Percentiles rank a stretch among this genome's conserved stretches.
phyloP scores from a whole-genome alignment of 495 filamentous ascomycete species.

The Rostrohypoxylon terebratum region DNA sequence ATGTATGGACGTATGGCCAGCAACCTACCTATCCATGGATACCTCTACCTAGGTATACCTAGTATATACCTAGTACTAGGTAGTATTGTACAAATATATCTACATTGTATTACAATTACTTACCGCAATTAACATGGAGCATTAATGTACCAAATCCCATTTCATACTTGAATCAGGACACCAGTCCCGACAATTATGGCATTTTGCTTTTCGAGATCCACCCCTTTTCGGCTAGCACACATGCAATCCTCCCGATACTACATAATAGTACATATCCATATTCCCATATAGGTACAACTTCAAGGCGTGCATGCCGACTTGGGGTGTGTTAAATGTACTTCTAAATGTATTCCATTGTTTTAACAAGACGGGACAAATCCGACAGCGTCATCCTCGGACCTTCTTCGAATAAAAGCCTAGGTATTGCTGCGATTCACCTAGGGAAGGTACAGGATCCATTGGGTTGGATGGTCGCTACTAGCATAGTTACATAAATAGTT shows the following conservation, averaged over 20 bases:
- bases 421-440: not conserved
- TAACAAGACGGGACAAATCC: conserved; percentile 17
- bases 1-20: too few relatives aligned
- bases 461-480: not conserved
- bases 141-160: conserved; percentile 3
- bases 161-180: not conserved
- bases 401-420: conserved; percentile 25
- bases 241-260: conserved; percentile 28
- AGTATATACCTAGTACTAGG: not conserved
- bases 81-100: not conserved
- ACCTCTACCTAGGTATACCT: too few relatives aligned
- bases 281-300: not conserved
- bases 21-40: too few relatives aligned
- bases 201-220: conserved; percentile 29
- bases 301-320: not conserved
- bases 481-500: not conserved
- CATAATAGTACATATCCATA: conserved; percentile 10
- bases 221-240: conserved; percentile 25
- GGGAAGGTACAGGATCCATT: not conserved
- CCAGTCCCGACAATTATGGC: not conserved
- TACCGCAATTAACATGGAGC: not conserved
- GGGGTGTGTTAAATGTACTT: too few relatives aligned
- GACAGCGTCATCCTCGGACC: conserved; percentile 38
- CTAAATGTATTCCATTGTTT: not conserved
- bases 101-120: not conserved